A percentile compares a stretch with the other conserved stretches of the same genome.
Evolutionary conservation across 73 alveolate genomes (phyloP).

Genomic region (Uronychia setigera): DNA sequence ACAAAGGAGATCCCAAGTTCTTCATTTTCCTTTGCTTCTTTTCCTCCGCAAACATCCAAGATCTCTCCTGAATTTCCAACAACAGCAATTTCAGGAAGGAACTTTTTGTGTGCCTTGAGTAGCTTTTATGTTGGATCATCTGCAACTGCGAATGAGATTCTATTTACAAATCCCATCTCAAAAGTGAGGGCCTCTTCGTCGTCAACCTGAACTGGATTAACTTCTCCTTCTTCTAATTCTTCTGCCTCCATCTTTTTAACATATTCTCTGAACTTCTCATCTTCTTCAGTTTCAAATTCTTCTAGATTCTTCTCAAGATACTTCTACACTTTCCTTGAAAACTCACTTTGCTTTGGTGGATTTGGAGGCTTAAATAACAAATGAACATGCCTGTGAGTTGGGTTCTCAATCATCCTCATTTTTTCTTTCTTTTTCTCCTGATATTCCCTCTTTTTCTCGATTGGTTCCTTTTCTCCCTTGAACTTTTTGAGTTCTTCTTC

Average conservation of each 20-base stretch:
- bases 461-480: conserved; percentile 32
- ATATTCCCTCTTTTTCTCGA: conserved; percentile 18
- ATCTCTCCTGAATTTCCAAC: background rate
- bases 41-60: background rate
- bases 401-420: conserved; percentile 36
- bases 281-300: background rate
- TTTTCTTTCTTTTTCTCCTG: conserved; percentile 31
- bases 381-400: conserved; percentile 12
- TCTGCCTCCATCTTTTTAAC: conserved; percentile 11
- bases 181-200: conserved; percentile 9
- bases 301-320: conserved; percentile 19
- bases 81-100: background rate
- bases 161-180: conserved; percentile 15
- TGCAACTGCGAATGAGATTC: conserved; percentile 22
- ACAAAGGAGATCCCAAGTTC: background rate
- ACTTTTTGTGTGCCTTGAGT: background rate
- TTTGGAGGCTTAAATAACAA: conserved; percentile 6
- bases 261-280: conserved; percentile 11
- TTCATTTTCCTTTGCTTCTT: background rate
- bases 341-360: conserved; percentile 20
- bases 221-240: conserved; percentile 35
- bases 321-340: conserved; percentile 5
- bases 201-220: conserved; percentile 2
- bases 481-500: conserved; percentile 13
- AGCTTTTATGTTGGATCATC: conserved; percentile 18